Conservation (phyloP, 2,329 filamentous ascomycete species). For the Aspergillus udagawae region DNA sequence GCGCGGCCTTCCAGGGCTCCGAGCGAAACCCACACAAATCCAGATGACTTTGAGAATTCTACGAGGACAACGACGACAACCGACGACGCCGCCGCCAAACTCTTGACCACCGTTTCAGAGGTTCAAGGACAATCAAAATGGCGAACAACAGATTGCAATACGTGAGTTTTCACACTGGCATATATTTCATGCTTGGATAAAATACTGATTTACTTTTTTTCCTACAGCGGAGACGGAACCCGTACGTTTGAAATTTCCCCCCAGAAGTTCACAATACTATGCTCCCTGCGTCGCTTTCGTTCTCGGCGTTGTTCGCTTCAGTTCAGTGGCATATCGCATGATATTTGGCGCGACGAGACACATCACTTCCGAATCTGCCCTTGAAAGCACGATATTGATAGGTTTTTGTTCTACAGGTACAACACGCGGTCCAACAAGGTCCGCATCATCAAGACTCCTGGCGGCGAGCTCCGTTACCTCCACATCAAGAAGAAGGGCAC, state of each 20-base stretch:
- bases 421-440: conserved; percentile 98
- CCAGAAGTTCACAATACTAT: conserved; percentile 7
- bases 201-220: conserved; percentile 26
- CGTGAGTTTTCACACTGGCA: conserved; percentile 31
- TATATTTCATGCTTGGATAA: neutral
- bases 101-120: conserved; percentile 39
- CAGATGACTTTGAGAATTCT: conserved; percentile 37
- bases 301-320: conserved; percentile 15
- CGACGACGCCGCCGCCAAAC: conserved; percentile 37
- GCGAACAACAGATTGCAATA: conserved; percentile 51
- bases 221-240: conserved; percentile 68
- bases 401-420: conserved; percentile 60
- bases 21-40: conserved; percentile 45
- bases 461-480: conserved; percentile 89
- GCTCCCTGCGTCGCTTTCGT: conserved; percentile 17
- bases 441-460: conserved; percentile 92
- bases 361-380: neutral
- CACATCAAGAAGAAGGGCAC: conserved; percentile 99
- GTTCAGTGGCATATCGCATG: conserved; percentile 7
- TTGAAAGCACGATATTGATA: conserved; percentile 28
- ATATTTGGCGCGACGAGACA: conserved; percentile 10
- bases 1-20: conserved; percentile 38
- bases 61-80: conserved; percentile 40
- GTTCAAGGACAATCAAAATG: conserved; percentile 49
- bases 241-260: conserved; percentile 54